Conservation (phyloP, 495 filamentous ascomycete genomes). For the Corynascus novoguineensis region DNA sequence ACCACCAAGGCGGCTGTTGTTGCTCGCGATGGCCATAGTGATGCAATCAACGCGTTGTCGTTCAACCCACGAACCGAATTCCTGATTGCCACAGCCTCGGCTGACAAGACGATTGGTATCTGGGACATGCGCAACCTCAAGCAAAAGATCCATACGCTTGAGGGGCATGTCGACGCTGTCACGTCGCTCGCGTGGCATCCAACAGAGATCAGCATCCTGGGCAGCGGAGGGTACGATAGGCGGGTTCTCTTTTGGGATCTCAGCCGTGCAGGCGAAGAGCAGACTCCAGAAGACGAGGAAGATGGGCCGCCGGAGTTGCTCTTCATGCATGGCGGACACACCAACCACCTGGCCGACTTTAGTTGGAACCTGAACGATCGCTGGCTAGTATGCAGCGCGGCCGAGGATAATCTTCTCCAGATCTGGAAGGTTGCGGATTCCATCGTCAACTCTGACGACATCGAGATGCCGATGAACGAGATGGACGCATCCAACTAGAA, state of each 20-base stretch:
- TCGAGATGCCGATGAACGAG: conserved; percentile 73
- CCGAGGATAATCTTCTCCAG: conserved; percentile 94
- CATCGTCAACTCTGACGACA: conserved; percentile 76
- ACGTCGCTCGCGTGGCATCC: conserved; percentile 94
- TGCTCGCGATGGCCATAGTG: conserved; percentile 64
- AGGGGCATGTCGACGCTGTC: conserved; percentile 81
- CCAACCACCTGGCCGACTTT: conserved; percentile 91
- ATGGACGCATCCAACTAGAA: conserved; percentile 48
- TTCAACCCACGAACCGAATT: conserved; percentile 88
- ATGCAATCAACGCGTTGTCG: conserved; percentile 89
- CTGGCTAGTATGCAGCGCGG: conserved; percentile 90
- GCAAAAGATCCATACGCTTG: conserved; percentile 75
- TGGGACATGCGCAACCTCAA: conserved; percentile 93
- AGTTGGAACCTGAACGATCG: conserved; percentile 95
- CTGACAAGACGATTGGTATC: conserved; percentile 87
- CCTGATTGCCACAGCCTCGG: conserved; percentile 84
- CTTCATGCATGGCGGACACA: conserved; percentile 99
- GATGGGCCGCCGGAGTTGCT: conserved; percentile 95
- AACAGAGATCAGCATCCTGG: conserved; percentile 76
- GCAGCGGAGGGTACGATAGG: conserved; percentile 85
- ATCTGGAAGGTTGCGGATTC: conserved; percentile 93
- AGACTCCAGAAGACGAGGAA: conserved; percentile 89
- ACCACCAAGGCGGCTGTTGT: conserved; percentile 59
- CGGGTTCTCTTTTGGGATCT: conserved; percentile 96
- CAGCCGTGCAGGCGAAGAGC: conserved; percentile 84